Evolutionary conservation across 331 rosid species (phyloP), one percentile per base, ranked within the genome.

Genomic region (Quercus phellos): DNA sequence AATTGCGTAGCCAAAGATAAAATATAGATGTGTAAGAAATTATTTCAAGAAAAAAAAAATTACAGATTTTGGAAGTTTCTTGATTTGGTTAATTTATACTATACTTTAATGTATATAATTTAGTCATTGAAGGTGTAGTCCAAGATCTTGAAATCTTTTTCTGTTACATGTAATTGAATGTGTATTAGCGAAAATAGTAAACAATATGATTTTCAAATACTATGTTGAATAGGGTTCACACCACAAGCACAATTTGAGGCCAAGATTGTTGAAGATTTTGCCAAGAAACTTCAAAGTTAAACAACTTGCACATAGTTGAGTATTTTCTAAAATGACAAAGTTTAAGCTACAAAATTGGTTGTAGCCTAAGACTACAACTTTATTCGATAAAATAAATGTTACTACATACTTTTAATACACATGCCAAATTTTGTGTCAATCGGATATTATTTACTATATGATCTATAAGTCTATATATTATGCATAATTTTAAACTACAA

Each of bases 51-150:
- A 38, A 35, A 35, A 38, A 38, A 34, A 66, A 61, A 14, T 13
- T 13, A 14, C 3, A 61, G 38, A 26, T 2, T 26, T 12, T 61
- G 38, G 38, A 61, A 61, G 68, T 61, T 17, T 61, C 38, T 61
- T 61, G 38, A 16, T 32, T 61, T 61, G 8, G 29, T 61, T 61
- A 27, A 12, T 26, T 3, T 26, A 61, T 27, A 4, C 68, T 4
- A 27, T 61, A 13, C 29, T 61, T 14, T 61, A 61, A 61, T 35
- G 16, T 60, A 19, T 17, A 66, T 66, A 53, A 75, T 38, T 38
- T 35, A 46, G 73, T 73, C 79, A 50, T 51, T 55, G 75, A 76
- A 72, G 74, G 75, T 72, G 68, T 71, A 27, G 76, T 76, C 71
- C 59, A 72, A 50, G 79, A 67, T 84, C 53, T 76, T 38, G 76